Percentiles rank a stretch among this genome's conserved stretches.
Evolutionary conservation across 2,329 filamentous ascomycete species (phyloP).

Genomic region (Ramichloridium luteum): DNA sequence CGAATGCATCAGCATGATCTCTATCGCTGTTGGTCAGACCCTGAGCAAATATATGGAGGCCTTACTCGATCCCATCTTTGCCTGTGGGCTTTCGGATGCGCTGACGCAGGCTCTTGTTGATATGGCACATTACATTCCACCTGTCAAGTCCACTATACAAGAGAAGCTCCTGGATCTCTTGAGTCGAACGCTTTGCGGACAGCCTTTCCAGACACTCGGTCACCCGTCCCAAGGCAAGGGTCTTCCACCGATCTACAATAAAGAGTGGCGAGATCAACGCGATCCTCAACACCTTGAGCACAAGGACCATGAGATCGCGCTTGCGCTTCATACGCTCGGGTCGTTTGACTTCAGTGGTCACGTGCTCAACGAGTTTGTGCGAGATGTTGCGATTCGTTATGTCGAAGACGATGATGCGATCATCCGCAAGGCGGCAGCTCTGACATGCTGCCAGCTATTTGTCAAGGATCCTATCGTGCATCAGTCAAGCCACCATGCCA

Average conservation of each 20-base stretch:
- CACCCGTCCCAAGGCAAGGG: constrained; percentile 78
- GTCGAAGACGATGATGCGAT: constrained; percentile 92
- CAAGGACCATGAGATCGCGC: constrained; percentile 73
- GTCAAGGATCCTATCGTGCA: constrained; percentile 95
- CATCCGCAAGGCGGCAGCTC: constrained; percentile 82
- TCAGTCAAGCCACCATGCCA: constrained; percentile 91
- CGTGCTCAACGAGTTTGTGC: constrained; percentile 94
- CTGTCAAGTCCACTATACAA: constrained; percentile 84
- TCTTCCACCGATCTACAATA: constrained; percentile 65
- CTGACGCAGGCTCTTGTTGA: constrained; percentile 92
- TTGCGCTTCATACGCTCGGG: constrained; percentile 89
- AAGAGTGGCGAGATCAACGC: constrained; percentile 59
- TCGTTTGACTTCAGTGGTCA: constrained; percentile 92
- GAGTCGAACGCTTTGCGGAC: constrained; percentile 82
- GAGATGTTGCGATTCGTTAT: constrained; percentile 95
- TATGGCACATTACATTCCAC: constrained; percentile 97
- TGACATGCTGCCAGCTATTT: constrained; percentile 97
- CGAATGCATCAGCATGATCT: constrained; percentile 92
- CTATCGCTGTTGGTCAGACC: constrained; percentile 88
- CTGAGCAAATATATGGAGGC: constrained; percentile 98
- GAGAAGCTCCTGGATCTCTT: constrained; percentile 89
- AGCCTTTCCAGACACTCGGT: constrained; percentile 82
- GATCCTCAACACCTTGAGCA: constrained; percentile 70
- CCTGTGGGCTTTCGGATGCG: constrained; percentile 85
- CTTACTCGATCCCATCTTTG: constrained; percentile 88